Evolutionary conservation across 2,329 filamentous ascomycete genomes (phyloP), one percentile per base, ranked within the genome.

Genomic region (Trichoderma sp.): DNA sequence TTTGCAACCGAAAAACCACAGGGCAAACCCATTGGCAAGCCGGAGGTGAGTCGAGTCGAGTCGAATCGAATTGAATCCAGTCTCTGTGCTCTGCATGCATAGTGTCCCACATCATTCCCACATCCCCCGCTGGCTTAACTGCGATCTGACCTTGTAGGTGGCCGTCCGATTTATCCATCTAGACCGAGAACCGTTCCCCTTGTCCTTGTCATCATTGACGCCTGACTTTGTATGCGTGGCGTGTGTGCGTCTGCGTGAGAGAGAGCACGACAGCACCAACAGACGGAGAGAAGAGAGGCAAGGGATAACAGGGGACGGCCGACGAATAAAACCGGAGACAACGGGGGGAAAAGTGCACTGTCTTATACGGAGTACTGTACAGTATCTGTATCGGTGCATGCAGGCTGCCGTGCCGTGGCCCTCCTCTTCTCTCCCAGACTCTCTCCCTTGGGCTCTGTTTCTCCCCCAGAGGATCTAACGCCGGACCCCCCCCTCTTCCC

Each of bases 191-290:
- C 12, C 29, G 8, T 25, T 57, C 9, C 61, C 61, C 61, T 63
- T 65, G 61, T 65, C 61, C 61, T 63, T 65, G 61, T 65, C 61
- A 57, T 32, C 15, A 34, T 56, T 27, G 19, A n/a, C 61, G 61
- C 61, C 61, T 39, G 52, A 56, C 52, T 57, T 37, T 42, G 35
- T 34, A 19, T 60, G 39, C 27, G 39, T 60, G 39, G 58, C 58
- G 58, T 35, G n/a, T 34, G 27, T 61, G 29, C 29, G 25, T 64
- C 52, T 48, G 52, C 52, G 37, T 65, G 19, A 56, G 61, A 39
- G 54, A 32, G 42, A 29, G 13, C 4, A 54, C 42, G 39, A 50
- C 13, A 19, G 37, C 27, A 56, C 45, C 22, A 27, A 25, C 42
- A 45, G 35, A 65, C 22, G 19, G n/a, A 34, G 27, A 45, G 27